Base-by-base conservation (phyloP, 805 yeast genomes). In the Yamadazyma sp. region DNA sequence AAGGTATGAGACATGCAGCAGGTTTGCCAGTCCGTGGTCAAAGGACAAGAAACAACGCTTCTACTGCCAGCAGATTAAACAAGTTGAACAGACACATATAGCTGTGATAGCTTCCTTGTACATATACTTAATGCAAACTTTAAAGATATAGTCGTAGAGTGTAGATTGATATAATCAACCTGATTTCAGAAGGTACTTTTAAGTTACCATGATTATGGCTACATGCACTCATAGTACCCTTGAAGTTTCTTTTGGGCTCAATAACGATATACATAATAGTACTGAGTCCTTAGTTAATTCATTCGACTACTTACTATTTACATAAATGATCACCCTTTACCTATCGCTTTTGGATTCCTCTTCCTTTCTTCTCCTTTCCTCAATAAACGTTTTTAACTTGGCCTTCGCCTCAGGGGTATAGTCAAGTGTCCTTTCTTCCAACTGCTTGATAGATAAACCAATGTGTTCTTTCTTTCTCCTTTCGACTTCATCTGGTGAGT, bases 1-100 rank as follows among this genome's bases (percentile, higher is more conserved):
- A 79, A 39, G 99, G 99, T 67, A 63, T 82, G 56, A 81, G 98
- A 65, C 98, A 93, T 59, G 84, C 89, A 29, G 69, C 80, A 62
- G 91, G 95, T 26, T 62, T 67, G 43, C 74, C 74, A 30, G 74
- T 67, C 21, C 64, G 70, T 59, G 99, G 99, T 52, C 98, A 93
- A 71, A 75, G 83, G 45, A 93, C 99, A 12, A 80, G 87, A 69
- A 86, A 84, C 46, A 93, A 93, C 58, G 95, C 95, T 22, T 73
- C 75, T 57, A 91, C 96, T 17, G 99, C 98, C 14, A 81, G 80
- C 67, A 81, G 79, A 61, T 75, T 91, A 62, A 91, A 91, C 65
- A 80, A 76, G 53, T 62, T 86, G 35, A 83, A 85, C 46, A 82
- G 93, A 70, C 47, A 46, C 32, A 28, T 36, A 30, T 46, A 36